A percentile compares a stretch with the other conserved stretches of the same genome.
These are phyloP conservation scores for Boletus coccyginus DNA, from an alignment of 768 basidiomycete genomes.

Conservation along the genomic window DNA sequence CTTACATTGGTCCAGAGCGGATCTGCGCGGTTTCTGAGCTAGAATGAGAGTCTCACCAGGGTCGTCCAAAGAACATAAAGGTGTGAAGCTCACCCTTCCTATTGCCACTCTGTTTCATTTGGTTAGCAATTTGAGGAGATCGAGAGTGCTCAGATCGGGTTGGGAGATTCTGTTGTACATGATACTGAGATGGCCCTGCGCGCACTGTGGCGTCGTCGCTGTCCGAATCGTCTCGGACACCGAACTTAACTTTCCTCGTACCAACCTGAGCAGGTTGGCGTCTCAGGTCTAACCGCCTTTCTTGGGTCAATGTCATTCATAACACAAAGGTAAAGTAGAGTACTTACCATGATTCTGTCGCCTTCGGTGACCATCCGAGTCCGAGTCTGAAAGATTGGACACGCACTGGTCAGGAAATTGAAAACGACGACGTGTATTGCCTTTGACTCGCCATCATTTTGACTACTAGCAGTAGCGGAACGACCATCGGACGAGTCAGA, in stretches of 20 bases:
- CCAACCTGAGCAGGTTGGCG: not conserved
- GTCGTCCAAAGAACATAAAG: not conserved
- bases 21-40: conserved; percentile 9
- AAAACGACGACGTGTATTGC: not conserved
- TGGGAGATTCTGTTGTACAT: not conserved
- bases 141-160: not conserved
- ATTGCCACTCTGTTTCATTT: not conserved
- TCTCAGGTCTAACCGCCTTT: conserved; percentile 3
- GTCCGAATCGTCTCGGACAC: conserved; percentile 5
- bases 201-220: conserved; percentile 17
- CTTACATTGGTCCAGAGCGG: conserved; percentile 14
- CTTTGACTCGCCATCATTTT: conserved; percentile 10
- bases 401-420: not conserved
- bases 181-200: conserved; percentile 4
- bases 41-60: not conserved
- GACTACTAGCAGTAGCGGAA: not conserved
- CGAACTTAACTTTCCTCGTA: conserved; percentile 18
- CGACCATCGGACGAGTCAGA: conserved; percentile 10
- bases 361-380: conserved; percentile 1
- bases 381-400: conserved; percentile 16
- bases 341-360: conserved; percentile 1
- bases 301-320: not conserved
- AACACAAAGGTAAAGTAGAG: not conserved
- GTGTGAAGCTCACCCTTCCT: conserved; percentile 5
- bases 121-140: not conserved